Evolutionary conservation across 192 early-diverging fungal genomes (phyloP).

Genomic region (Rhizoclosmatium globosum): DNA sequence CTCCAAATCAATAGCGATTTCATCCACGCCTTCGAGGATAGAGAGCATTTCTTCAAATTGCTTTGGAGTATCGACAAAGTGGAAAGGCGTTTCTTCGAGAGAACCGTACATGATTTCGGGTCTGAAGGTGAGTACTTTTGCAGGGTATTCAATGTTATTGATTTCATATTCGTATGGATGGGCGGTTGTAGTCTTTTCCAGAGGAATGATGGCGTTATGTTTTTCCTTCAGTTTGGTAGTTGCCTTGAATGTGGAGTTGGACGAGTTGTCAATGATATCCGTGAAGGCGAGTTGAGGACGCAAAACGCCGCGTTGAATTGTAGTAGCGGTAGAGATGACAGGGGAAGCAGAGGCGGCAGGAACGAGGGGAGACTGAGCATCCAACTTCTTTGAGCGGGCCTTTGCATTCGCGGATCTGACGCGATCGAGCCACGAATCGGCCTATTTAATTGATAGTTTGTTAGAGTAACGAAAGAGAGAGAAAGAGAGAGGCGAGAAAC

Average conservation of each 20-base stretch:
- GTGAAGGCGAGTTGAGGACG: slow-evolving; percentile 90
- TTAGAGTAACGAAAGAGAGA: not conserved
- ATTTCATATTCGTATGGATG: slow-evolving; percentile 97
- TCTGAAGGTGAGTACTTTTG: slow-evolving; percentile 66
- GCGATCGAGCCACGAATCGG: not conserved
- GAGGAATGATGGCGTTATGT: slow-evolving; percentile 79
- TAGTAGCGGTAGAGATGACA: slow-evolving; percentile 2
- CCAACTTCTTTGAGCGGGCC: slow-evolving; percentile 53
- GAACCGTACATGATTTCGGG: slow-evolving; percentile 59
- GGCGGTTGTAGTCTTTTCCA: slow-evolving; percentile 62
- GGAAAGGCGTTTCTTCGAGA: slow-evolving; percentile 76
- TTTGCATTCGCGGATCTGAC: slow-evolving; percentile 39
- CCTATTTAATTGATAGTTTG: not conserved
- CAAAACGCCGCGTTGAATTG: slow-evolving; percentile 46
- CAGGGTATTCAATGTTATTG: slow-evolving; percentile 76
- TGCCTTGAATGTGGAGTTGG: slow-evolving; percentile 70
- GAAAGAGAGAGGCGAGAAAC: slow-evolving; percentile 47
- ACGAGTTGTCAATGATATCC: slow-evolving; percentile 89
- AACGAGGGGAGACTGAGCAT: not conserved
- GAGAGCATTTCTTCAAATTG: slow-evolving; percentile 69
- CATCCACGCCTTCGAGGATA: slow-evolving; percentile 65
- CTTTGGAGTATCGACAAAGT: slow-evolving; percentile 85
- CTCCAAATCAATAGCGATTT: slow-evolving; percentile 94
- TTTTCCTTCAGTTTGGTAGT: slow-evolving; percentile 80
- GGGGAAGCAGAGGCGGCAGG: slow-evolving; percentile 19